Evolutionary conservation across 1,284 basidiomycete genomes (phyloP).

Genomic region (Cryptococcus maquisensis): DNA sequence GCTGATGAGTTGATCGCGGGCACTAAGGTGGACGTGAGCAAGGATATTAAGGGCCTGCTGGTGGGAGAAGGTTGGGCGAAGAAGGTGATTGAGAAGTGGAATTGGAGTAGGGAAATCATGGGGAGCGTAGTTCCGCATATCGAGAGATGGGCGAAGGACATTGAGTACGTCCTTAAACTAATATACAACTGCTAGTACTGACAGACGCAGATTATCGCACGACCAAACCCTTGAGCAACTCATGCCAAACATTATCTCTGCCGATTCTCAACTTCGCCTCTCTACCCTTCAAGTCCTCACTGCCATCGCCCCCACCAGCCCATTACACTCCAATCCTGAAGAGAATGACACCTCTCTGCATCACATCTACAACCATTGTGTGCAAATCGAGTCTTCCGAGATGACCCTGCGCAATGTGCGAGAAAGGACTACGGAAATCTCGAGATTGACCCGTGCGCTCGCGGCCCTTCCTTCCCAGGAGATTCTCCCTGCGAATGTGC

Average conservation of each 20-base stretch:
- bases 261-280: conserved; percentile 49
- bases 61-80: conserved; percentile 49
- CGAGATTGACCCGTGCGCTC: conserved; percentile 27
- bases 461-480: conserved; percentile 23
- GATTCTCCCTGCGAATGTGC: conserved; percentile 38
- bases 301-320: conserved; percentile 15
- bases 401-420: conserved; percentile 72
- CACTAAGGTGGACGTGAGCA: conserved; percentile 9
- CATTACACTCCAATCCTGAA: not conserved
- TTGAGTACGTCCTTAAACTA: conserved; percentile 13
- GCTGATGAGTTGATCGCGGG: conserved; percentile 13
- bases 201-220: conserved; percentile 3
- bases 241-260: conserved; percentile 47
- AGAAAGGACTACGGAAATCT: conserved; percentile 71
- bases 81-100: conserved; percentile 56
- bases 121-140: conserved; percentile 54
- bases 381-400: conserved; percentile 68
- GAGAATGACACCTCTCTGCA: not conserved
- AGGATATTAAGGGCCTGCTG: conserved; percentile 15
- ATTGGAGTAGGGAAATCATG: conserved; percentile 57
- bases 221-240: conserved; percentile 20
- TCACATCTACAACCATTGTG: conserved; percentile 59
- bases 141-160: conserved; percentile 37
- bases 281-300: conserved; percentile 47
- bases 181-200: not conserved